Conservation (phyloP, 768 basidiomycete species). For the Sarcodon aspratus region DNA sequence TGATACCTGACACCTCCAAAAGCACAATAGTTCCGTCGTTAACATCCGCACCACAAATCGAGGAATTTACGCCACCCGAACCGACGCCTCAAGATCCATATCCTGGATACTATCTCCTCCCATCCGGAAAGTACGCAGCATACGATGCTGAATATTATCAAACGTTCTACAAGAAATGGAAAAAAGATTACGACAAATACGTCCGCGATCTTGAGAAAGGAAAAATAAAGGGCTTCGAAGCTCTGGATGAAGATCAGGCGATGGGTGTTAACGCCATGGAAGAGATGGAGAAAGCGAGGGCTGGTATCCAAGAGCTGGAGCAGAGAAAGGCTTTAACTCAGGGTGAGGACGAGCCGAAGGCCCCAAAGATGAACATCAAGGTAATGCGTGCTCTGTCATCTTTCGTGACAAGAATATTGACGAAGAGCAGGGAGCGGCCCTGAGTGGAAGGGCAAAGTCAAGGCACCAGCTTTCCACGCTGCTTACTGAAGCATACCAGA, state of each 20-base stretch:
- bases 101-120: slow-evolving; percentile 80
- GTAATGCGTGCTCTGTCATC: slow-evolving; percentile 29
- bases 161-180: slow-evolving; percentile 62
- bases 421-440: slow-evolving; percentile 50
- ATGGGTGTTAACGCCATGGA: slow-evolving; percentile 52
- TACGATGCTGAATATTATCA: slow-evolving; percentile 63
- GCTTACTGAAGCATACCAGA: slow-evolving; percentile 73
- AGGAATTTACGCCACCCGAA: slow-evolving; percentile 60
- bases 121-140: slow-evolving; percentile 70
- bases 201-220: slow-evolving; percentile 68
- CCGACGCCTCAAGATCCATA: slow-evolving; percentile 69
- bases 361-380: slow-evolving; percentile 77
- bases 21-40: slow-evolving; percentile 19
- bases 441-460: slow-evolving; percentile 56
- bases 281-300: slow-evolving; percentile 72
- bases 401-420: not conserved
- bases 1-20: not conserved
- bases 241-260: slow-evolving; percentile 41
- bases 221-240: slow-evolving; percentile 58
- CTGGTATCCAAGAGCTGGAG: slow-evolving; percentile 65
- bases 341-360: slow-evolving; percentile 36
- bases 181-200: slow-evolving; percentile 57
- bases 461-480: slow-evolving; percentile 75
- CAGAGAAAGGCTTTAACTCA: slow-evolving; percentile 69
- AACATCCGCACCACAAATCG: slow-evolving; percentile 60